Conservation (phyloP, 2,329 filamentous ascomycete genomes). For the Sclerotinia spermophila region DNA sequence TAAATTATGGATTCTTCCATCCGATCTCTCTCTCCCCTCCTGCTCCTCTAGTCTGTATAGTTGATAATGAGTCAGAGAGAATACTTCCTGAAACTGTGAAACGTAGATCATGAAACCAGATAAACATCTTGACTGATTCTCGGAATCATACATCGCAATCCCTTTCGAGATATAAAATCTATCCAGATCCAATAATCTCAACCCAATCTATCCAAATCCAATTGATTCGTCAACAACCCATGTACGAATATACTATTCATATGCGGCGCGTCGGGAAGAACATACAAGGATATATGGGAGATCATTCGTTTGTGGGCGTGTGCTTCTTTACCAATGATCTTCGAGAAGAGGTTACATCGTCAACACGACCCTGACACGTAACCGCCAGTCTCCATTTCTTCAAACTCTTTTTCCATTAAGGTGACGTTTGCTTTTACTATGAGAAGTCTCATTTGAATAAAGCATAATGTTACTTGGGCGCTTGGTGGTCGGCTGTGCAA, state of each 20-base stretch:
- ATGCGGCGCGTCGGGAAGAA: slow-evolving; percentile 31
- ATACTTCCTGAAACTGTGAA: slow-evolving; percentile 29
- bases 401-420: background rate
- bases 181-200: slow-evolving; percentile 4
- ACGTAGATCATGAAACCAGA: slow-evolving; percentile 30
- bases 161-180: background rate
- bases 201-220: background rate
- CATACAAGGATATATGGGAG: slow-evolving; percentile 2
- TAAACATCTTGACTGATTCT: slow-evolving; percentile 27
- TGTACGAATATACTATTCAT: slow-evolving; percentile 20
- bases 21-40: background rate
- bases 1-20: background rate
- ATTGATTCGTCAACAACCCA: slow-evolving; percentile 16
- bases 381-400: slow-evolving; percentile 23
- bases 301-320: slow-evolving; percentile 27
- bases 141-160: slow-evolving; percentile 13
- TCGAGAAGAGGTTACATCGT: slow-evolving; percentile 18
- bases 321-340: slow-evolving; percentile 27
- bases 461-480: slow-evolving; percentile 17
- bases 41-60: slow-evolving; percentile 16
- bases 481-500: slow-evolving; percentile 33
- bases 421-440: background rate
- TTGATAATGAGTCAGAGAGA: slow-evolving; percentile 31
- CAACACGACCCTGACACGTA: slow-evolving; percentile 35
- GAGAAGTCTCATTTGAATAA: slow-evolving; percentile 1